Evolutionary conservation across 495 filamentous ascomycete species (phyloP).

Genomic region (Talaromyces wortmannii): DNA sequence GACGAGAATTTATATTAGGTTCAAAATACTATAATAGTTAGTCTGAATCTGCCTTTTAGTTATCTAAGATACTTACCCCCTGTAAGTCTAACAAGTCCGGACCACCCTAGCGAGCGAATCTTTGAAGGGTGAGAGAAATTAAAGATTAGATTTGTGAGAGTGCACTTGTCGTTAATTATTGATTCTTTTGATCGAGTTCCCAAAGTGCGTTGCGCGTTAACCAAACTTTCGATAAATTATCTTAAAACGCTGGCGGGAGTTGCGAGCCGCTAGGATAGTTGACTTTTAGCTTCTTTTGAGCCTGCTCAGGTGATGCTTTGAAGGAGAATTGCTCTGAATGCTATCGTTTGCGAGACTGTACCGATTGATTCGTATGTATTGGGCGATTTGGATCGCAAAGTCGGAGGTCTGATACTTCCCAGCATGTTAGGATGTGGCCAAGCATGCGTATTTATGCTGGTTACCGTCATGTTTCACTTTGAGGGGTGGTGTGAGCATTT

Average conservation of each 20-base stretch:
- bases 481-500: too few species aligned
- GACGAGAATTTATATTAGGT: neutral
- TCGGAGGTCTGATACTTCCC: too few species aligned
- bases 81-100: conserved; percentile 3
- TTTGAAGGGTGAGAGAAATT: too few species aligned
- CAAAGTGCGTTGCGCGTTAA: neutral
- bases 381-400: neutral
- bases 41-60: neutral
- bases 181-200: neutral
- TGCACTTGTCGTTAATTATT: too few species aligned
- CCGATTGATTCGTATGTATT: neutral
- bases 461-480: too few species aligned
- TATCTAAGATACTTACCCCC: neutral
- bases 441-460: too few species aligned
- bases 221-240: neutral
- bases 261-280: neutral
- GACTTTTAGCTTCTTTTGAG: neutral
- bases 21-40: neutral
- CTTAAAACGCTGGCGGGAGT: neutral
- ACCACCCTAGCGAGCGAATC: neutral
- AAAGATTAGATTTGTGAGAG: too few species aligned
- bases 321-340: neutral
- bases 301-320: neutral
- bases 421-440: too few species aligned
- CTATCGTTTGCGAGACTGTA: neutral